These are phyloP conservation scores for Teunomyces lycoperdinae DNA, from an alignment of 805 yeast species.

Conservation along the genomic window DNA sequence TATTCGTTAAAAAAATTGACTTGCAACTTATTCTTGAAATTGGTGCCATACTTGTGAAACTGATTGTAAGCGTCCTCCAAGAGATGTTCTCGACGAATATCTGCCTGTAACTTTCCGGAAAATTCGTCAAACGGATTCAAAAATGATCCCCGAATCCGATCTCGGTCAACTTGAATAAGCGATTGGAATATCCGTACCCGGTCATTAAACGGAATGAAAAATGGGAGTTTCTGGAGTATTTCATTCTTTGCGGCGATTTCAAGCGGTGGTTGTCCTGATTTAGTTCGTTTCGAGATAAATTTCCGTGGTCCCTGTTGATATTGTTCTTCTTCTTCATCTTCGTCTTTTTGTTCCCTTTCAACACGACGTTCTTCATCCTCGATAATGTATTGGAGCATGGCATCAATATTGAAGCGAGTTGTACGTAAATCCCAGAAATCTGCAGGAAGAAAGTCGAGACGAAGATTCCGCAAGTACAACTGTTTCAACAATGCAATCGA, in stretches of 20 bases:
- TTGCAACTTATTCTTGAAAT: constrained; percentile 56
- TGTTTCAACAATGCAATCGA: constrained; percentile 60
- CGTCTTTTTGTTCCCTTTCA: constrained; percentile 13
- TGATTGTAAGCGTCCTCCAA: constrained; percentile 70
- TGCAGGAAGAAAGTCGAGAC: constrained; percentile 49
- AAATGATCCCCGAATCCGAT: constrained; percentile 3
- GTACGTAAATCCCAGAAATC: constrained; percentile 51
- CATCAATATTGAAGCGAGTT: constrained; percentile 30
- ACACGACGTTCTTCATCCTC: constrained; percentile 41
- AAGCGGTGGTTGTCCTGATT: neutral
- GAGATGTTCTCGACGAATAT: constrained; percentile 66
- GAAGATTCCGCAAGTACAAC: constrained; percentile 61
- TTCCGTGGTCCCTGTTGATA: no score
- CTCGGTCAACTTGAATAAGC: constrained; percentile 55
- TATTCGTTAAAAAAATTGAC: constrained; percentile 68
- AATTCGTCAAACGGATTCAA: constrained; percentile 6
- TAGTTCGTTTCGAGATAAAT: neutral
- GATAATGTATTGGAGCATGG: constrained; percentile 34
- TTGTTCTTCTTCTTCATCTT: constrained; percentile 6
- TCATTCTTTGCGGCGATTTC: constrained; percentile 33
- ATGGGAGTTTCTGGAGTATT: constrained; percentile 66
- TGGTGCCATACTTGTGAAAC: constrained; percentile 50
- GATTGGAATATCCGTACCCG: constrained; percentile 72
- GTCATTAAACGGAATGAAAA: constrained; percentile 70
- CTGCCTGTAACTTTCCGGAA: constrained; percentile 38